Conservation (phyloP, 2,329 filamentous ascomycete genomes). For the Colletotrichum coccodes region DNA sequence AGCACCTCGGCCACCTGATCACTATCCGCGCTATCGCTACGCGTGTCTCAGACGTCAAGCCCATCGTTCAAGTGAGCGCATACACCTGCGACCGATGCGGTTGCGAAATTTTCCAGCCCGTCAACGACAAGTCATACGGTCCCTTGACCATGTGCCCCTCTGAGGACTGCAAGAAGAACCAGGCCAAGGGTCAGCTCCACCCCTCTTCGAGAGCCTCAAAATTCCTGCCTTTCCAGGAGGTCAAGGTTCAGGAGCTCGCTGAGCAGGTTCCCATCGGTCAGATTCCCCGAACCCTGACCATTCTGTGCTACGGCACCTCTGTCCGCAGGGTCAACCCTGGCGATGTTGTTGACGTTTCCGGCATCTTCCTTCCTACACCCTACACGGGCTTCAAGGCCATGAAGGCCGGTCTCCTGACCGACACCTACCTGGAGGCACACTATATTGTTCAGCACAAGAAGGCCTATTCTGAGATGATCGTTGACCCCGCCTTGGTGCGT, state of each 20-base stretch:
- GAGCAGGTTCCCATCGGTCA: conserved; percentile 98
- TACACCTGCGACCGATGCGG: conserved; percentile 98
- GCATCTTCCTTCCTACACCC: conserved; percentile 95
- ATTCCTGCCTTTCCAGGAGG: conserved; percentile 96
- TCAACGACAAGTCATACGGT: conserved; percentile 90
- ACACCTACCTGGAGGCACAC: conserved; percentile 96
- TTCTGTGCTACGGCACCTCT: conserved; percentile 88
- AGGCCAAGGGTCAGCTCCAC: conserved; percentile 92
- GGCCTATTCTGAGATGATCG: conserved; percentile 90
- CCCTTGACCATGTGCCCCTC: conserved; percentile 90
- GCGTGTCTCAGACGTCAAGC: conserved; percentile 96
- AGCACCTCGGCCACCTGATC: conserved; percentile 92
- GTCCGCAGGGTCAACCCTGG: conserved; percentile 91
- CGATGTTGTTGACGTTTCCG: conserved; percentile 92
- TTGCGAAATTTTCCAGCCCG: conserved; percentile 96
- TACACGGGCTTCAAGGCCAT: conserved; percentile 99
- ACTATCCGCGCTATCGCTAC: conserved; percentile 95
- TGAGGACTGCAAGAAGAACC: conserved; percentile 87
- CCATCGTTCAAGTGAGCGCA: conserved; percentile 95
- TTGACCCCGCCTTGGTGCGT: conserved; percentile 82
- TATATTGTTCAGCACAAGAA: conserved; percentile 97
- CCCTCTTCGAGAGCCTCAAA: conserved; percentile 96
- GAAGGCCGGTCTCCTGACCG: conserved; percentile 92
- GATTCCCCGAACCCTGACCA: conserved; percentile 89
- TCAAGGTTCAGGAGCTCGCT: conserved; percentile 99